Percentiles rank a stretch among this genome's conserved stretches.
Evolutionary conservation across 2,329 filamentous ascomycete genomes (phyloP).

Genomic region (Volutella citrinella): DNA sequence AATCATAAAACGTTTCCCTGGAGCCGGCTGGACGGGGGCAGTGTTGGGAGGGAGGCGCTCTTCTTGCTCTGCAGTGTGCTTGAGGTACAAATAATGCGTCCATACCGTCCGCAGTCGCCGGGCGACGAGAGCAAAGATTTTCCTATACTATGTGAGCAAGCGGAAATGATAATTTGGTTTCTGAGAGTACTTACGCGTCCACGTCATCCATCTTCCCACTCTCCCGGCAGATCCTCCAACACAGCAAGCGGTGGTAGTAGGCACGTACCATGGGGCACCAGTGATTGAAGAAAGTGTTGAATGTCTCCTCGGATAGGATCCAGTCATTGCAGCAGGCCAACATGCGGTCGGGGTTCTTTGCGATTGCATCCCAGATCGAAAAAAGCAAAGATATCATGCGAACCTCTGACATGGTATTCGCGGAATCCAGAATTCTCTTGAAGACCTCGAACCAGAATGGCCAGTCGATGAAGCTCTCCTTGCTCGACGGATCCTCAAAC

Average conservation of each 20-base stretch:
- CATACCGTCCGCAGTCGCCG: slow-evolving; percentile 69
- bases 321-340: slow-evolving; percentile 69
- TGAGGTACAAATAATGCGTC: slow-evolving; percentile 76
- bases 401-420: slow-evolving; percentile 89
- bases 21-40: slow-evolving; percentile 78
- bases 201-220: slow-evolving; percentile 62
- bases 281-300: slow-evolving; percentile 82
- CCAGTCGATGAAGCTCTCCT: slow-evolving; percentile 63
- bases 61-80: slow-evolving; percentile 59
- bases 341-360: slow-evolving; percentile 64
- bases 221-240: slow-evolving; percentile 83
- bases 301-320: slow-evolving; percentile 70
- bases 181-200: slow-evolving; percentile 58
- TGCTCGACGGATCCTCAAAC: slow-evolving; percentile 40
- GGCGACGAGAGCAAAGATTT: slow-evolving; percentile 66
- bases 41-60: slow-evolving; percentile 64
- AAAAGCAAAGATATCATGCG: slow-evolving; percentile 80
- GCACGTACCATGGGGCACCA: slow-evolving; percentile 95
- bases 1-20: slow-evolving; percentile 83
- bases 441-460: slow-evolving; percentile 82
- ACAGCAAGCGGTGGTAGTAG: slow-evolving; percentile 87
- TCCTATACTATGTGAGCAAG: slow-evolving; percentile 43
- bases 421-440: slow-evolving; percentile 73
- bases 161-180: slow-evolving; percentile 3
- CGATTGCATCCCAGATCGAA: slow-evolving; percentile 72